Base-by-base conservation (phyloP, 176 grass and related monocot genomes). In the Oryza glaberrima region DNA sequence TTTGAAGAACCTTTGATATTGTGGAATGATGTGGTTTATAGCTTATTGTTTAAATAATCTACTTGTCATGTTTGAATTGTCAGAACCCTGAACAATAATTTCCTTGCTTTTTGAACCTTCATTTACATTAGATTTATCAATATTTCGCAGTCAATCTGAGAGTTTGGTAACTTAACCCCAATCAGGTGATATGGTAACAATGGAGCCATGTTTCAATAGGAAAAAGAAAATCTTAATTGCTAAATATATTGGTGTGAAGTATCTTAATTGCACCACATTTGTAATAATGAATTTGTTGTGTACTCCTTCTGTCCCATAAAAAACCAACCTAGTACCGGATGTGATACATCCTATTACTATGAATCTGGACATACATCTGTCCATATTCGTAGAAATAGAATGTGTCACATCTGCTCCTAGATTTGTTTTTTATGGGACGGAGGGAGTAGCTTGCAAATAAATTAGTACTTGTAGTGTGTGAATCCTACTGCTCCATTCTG, bases 1-100 rank as follows among this genome's bases (percentile, higher is more conserved):
- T 46, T 46, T 83, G 36, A 67, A 83, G 61, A 83, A 81, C 60
- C 44, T 43, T 70, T 81, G 38, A 76, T 80, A 15, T 60, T 72
- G 43, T 77, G 19, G 47, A 43, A 81, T 35, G 45, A 70, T 58
- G 14, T 16, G 20, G 13, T 15, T 70, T 72, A 61, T 65, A 28
- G 58, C 75, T 80, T 72, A 15, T 65, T n/a, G 58, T 68, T 80
- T 72, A 15, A 72, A 47, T 77, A 54, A 66, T 77, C 15, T 78
- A 49, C 83, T 61, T 77, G 22, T 61, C 35, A 61, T 77, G 14
- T 51, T 73, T 82, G 38, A 63, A 48, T 67, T 12, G 56, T 63
- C 54, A 35, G 54, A 65, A 19, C 22, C 25, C 7, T 20, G 20
- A 41, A 28, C 26, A 72, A 6, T 3, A 63, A 77, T 43, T 25